Percentiles rank a stretch among this genome's conserved stretches.
These are phyloP conservation scores for Heimioporus sp. DNA, from an alignment of 768 basidiomycete genomes.

Conservation along the genomic window DNA sequence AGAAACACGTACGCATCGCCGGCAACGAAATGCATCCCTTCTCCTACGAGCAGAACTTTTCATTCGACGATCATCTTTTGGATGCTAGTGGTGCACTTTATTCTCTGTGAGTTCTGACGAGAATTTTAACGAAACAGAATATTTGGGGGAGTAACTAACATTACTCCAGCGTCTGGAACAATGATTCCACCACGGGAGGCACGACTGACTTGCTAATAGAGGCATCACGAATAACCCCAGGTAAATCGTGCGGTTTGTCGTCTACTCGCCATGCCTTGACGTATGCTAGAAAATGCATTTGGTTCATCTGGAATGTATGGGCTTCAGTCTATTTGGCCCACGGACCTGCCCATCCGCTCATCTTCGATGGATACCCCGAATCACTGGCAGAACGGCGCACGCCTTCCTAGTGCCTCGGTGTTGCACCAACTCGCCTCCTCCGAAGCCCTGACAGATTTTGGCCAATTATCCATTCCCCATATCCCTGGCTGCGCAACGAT, in stretches of 20 bases:
- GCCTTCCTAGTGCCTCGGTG: not conserved
- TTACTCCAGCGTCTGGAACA: not conserved
- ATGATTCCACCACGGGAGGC: not conserved
- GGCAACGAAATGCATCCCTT: not conserved
- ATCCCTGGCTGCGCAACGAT: not conserved
- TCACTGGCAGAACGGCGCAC: not conserved
- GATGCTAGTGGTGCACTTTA: not conserved
- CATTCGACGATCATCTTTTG: not conserved
- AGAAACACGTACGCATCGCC: no score
- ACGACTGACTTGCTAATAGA: not conserved
- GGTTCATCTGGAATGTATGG: not conserved
- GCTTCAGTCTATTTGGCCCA: not conserved
- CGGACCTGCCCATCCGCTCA: not conserved
- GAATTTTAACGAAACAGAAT: not conserved
- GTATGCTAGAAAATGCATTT: slow-evolving; percentile 4
- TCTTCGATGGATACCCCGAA: not conserved
- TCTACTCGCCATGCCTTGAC: not conserved
- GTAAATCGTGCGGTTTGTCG: not conserved
- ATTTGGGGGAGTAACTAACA: not conserved
- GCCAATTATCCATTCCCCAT: not conserved
- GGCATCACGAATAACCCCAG: not conserved
- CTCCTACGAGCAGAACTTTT: not conserved
- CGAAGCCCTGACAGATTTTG: not conserved
- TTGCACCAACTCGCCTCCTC: not conserved
- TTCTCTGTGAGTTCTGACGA: not conserved